A percentile compares a stretch with the other conserved stretches of the same genome.
Conservation (phyloP, 129 eudicot species). For the Ambrosia trifida region DNA sequence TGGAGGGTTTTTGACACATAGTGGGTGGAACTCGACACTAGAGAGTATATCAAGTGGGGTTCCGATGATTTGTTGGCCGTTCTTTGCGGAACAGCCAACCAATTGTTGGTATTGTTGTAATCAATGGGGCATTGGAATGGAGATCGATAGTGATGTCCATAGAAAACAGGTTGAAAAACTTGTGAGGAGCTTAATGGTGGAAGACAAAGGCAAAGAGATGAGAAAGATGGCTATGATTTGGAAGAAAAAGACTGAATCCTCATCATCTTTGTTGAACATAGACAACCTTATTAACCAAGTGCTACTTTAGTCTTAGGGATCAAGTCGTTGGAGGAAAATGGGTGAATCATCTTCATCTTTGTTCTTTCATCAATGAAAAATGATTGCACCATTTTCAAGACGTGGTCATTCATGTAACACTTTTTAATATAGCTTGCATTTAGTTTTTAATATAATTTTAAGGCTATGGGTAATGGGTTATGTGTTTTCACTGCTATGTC, state of each 20-base stretch:
- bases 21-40: not conserved
- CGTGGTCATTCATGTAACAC: too few relatives aligned
- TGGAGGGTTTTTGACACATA: constrained; percentile 34
- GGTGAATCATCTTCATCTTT: too few relatives aligned
- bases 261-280: too few relatives aligned
- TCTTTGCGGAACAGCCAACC: constrained; percentile 26
- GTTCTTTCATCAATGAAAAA: too few relatives aligned
- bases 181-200: constrained; percentile 28
- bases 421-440: too few relatives aligned
- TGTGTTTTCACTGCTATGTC: too few relatives aligned
- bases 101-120: constrained; percentile 29
- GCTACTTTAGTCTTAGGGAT: too few relatives aligned
- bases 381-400: too few relatives aligned
- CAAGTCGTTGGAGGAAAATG: too few relatives aligned
- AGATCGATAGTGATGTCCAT: not conserved
- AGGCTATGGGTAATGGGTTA: too few relatives aligned
- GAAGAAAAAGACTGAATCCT: constrained; percentile 18
- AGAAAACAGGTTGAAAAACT: constrained; percentile 25
- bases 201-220: constrained; percentile 34
- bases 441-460: too few relatives aligned
- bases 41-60: constrained; percentile 31
- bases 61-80: constrained; percentile 39
- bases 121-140: constrained; percentile 20
- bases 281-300: not conserved
- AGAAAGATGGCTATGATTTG: constrained; percentile 11